Evolutionary conservation across 768 basidiomycete genomes (phyloP).

Genomic region (Terana coerulea): DNA sequence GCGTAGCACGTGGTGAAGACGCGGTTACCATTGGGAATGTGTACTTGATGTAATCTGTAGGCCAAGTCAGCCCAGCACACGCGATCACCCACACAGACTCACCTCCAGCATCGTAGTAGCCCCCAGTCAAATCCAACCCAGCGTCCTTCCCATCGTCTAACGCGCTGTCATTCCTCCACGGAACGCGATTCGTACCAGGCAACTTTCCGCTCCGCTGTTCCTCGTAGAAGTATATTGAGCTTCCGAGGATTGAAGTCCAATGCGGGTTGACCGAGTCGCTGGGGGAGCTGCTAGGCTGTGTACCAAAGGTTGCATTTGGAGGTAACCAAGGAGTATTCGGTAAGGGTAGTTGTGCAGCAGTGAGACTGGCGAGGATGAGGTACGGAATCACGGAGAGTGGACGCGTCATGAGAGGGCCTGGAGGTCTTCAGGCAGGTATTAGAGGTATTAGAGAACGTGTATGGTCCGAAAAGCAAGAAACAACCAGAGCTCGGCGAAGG

Average conservation of each 20-base stretch:
- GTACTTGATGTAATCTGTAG: conserved; percentile 79
- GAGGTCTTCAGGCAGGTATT: neutral
- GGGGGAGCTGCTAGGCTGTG: conserved; percentile 25
- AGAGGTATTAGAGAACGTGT: neutral
- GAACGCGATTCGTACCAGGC: conserved; percentile 63
- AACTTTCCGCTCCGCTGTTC: conserved; percentile 83
- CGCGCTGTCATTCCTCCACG: conserved; percentile 85
- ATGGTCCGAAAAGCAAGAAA: no score
- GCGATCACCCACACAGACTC: conserved; percentile 13
- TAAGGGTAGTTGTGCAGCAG: conserved; percentile 53
- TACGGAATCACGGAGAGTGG: neutral
- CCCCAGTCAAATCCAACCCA: conserved; percentile 74
- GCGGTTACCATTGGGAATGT: conserved; percentile 73
- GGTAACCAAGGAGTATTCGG: conserved; percentile 66
- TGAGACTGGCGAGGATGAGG: neutral
- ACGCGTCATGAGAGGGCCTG: neutral
- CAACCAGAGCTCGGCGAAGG: neutral
- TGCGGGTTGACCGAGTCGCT: conserved; percentile 57
- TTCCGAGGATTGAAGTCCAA: conserved; percentile 80
- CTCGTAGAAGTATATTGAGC: conserved; percentile 86
- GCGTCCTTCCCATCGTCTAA: conserved; percentile 73
- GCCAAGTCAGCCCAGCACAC: neutral
- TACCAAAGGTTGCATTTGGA: conserved; percentile 53
- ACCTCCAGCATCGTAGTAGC: conserved; percentile 94
- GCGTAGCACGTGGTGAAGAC: neutral